Evolutionary conservation across 139 green algal species (phyloP), one percentile per base, ranked within the genome.

Genomic region (Zygnema cylindricum): DNA sequence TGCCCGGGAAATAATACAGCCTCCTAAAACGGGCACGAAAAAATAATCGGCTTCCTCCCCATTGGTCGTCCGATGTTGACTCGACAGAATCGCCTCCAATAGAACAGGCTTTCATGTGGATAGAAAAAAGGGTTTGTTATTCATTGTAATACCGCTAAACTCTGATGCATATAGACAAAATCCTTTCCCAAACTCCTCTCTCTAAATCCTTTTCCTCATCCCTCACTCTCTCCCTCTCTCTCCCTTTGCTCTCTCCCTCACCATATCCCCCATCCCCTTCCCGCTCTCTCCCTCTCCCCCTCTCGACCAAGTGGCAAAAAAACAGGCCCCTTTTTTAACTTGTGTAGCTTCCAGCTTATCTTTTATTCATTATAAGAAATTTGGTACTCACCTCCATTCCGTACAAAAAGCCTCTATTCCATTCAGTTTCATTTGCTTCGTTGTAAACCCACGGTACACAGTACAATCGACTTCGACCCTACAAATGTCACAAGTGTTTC

Each of bases 1-100:
- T 16, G 83, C 63, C 33, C 83, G 83, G 35, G 22, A 43, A 39
- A 83, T 55, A 22, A 82, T 82, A 54, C 83, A 88, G 30, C 38
- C 83, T 36, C 43, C 83, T 49, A 88, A 36, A 38, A 88, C 33
- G 16, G 83, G 83, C 83, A 88, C 83, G 36, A 82, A 88, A 30
- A 88, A 88, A 69, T 49, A 88, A 35, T 88, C 83, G n/a, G 83
- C 83, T 11, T 55, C 71, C 42, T 88, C 83, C 0, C 22, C 69
- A 54, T 88, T 84, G 40, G 40, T 41, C 1, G 83, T 88, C 32
- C 83, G 83, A 76, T 88, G 83, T 39, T 21, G 69, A 35, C 83
- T 88, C 35, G 69, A 57, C 35, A 88, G 36, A 2, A 88, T 35
- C 11, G 30, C 83, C 69, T 88, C 83, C 38, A 82, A 30, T 36